Percentiles rank a stretch among this genome's conserved stretches.
These are phyloP conservation scores for Dendryphion nanum DNA, from an alignment of 2,329 filamentous ascomycete species.

Conservation along the genomic window DNA sequence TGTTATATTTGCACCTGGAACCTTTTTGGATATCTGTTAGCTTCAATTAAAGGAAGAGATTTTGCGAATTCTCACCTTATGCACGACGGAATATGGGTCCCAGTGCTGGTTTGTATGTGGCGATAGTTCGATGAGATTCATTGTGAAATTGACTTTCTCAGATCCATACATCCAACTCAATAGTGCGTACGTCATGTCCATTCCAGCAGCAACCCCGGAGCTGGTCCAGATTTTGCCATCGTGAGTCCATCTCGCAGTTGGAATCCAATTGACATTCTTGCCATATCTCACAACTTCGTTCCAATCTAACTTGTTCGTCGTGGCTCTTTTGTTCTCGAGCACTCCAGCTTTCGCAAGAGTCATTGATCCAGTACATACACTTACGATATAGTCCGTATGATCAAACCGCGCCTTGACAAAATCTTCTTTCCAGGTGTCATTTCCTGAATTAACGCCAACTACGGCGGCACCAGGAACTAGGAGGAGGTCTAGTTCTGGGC, in stretches of 20 bases:
- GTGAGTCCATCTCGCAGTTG: constrained; percentile 60
- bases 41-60: not conserved
- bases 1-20: not conserved
- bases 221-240: constrained; percentile 61
- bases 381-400: constrained; percentile 60
- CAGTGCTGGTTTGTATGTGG: constrained; percentile 47
- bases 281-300: constrained; percentile 27
- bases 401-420: too few species aligned
- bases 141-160: constrained; percentile 41
- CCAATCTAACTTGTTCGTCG: constrained; percentile 62
- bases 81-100: constrained; percentile 52
- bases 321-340: constrained; percentile 56
- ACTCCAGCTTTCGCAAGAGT: constrained; percentile 57
- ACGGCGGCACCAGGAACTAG: constrained; percentile 32
- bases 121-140: constrained; percentile 55
- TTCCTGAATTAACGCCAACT: too few species aligned
- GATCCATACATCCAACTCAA: constrained; percentile 54
- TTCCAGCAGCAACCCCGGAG: constrained; percentile 60
- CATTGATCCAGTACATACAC: constrained; percentile 61
- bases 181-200: constrained; percentile 57
- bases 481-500: not conserved
- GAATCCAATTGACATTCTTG: constrained; percentile 56
- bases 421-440: too few species aligned
- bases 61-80: not conserved
- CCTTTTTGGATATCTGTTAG: not conserved